Evolutionary conservation across 805 yeast species (phyloP).

Genomic region (Hanseniaspora lindneri): DNA sequence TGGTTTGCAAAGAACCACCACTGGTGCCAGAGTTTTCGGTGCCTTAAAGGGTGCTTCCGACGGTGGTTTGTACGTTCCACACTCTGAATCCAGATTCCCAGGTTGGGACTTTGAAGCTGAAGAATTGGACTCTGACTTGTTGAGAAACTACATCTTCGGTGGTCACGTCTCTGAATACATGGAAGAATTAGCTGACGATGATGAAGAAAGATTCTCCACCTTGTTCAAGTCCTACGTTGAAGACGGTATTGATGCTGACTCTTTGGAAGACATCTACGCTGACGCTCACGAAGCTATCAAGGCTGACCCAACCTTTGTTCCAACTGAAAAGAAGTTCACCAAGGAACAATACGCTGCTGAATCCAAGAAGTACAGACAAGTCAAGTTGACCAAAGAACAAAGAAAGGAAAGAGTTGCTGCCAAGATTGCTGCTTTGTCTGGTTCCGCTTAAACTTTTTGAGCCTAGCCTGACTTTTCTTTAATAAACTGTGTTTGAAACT

Average conservation of each 20-base stretch:
- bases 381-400: conserved; percentile 82
- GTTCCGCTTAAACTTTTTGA: conserved; percentile 23
- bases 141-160: conserved; percentile 98
- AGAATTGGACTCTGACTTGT: conserved; percentile 93
- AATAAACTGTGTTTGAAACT: too few species aligned
- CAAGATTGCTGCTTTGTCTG: conserved; percentile 86
- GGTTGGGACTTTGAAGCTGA: conserved; percentile 99
- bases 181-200: conserved; percentile 99
- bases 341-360: conserved; percentile 97
- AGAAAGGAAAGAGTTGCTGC: conserved; percentile 79
- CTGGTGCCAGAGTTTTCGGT: conserved; percentile 99
- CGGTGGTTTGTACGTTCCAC: conserved; percentile 99
- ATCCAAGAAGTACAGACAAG: conserved; percentile 81
- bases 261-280: conserved; percentile 86
- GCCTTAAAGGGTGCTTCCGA: conserved; percentile 99
- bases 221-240: conserved; percentile 93
- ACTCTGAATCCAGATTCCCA: conserved; percentile 99
- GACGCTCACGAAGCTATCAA: conserved; percentile 94
- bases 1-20: conserved; percentile 99
- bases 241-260: conserved; percentile 95
- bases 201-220: conserved; percentile 97
- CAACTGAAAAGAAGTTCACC: conserved; percentile 84
- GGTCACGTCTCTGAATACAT: conserved; percentile 99
- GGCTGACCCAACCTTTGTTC: conserved; percentile 85
- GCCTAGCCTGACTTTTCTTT: too few species aligned